A percentile compares a stretch with the other conserved stretches of the same genome.
phyloP scores from a whole-genome alignment of 495 filamentous ascomycete species.

The Hyaloscypha hepaticicola region DNA sequence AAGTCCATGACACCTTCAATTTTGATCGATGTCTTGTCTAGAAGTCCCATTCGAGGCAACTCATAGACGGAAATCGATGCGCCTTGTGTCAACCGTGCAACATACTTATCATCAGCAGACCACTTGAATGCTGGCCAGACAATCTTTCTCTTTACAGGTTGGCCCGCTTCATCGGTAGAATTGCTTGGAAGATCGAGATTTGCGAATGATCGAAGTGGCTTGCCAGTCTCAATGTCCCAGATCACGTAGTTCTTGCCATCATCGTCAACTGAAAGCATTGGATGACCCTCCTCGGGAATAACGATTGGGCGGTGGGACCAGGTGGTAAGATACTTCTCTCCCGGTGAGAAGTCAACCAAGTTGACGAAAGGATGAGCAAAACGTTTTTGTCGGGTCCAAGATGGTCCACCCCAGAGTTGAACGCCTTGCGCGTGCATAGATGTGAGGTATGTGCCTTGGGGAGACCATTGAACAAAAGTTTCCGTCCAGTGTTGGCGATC shows the following conservation, averaged over 20 bases:
- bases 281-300: constrained; percentile 81
- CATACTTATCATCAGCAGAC: constrained; percentile 96
- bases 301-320: constrained; percentile 92
- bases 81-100: constrained; percentile 84
- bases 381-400: constrained; percentile 85
- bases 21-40: constrained; percentile 88
- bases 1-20: constrained; percentile 97
- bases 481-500: constrained; percentile 96
- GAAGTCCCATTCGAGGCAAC: constrained; percentile 83
- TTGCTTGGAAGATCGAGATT: constrained; percentile 73
- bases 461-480: constrained; percentile 96
- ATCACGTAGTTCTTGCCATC: constrained; percentile 99
- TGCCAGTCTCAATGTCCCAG: constrained; percentile 91
- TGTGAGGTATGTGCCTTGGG: constrained; percentile 87
- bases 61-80: constrained; percentile 94
- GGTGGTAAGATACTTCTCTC: constrained; percentile 89
- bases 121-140: constrained; percentile 99
- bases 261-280: constrained; percentile 80
- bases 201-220: constrained; percentile 87
- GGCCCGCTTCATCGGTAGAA: constrained; percentile 55
- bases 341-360: constrained; percentile 91
- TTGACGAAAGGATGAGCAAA: constrained; percentile 95
- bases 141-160: constrained; percentile 80
- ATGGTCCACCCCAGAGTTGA: constrained; percentile 90
- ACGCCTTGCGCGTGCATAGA: constrained; percentile 95